These are phyloP conservation scores for Debaryomyces coudertii DNA, from an alignment of 1,139 yeast species.

Conservation along the genomic window DNA sequence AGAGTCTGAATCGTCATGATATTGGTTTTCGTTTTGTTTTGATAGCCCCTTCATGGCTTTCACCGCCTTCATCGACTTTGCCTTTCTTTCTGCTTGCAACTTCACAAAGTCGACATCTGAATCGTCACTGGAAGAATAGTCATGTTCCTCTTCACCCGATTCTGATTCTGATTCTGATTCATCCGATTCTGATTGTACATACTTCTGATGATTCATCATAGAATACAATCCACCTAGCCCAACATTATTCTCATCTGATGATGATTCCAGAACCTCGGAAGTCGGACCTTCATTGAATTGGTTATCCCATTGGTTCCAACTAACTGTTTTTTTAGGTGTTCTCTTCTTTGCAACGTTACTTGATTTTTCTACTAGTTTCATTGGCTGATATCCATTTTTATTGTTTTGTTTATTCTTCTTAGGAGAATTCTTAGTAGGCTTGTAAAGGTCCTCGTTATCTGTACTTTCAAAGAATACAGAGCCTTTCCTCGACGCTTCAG, in stretches of 20 bases:
- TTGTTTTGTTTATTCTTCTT: conserved; percentile 6
- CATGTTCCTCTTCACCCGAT: conserved; percentile 33
- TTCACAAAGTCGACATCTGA: conserved; percentile 72
- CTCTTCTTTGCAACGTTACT: conserved; percentile 23
- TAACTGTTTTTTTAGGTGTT: conserved; percentile 31
- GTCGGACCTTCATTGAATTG: conserved; percentile 17
- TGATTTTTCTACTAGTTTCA: conserved; percentile 12
- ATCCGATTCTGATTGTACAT: conserved; percentile 23
- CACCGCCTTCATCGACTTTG: conserved; percentile 53
- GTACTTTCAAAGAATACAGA: conserved; percentile 12
- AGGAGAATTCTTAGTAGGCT: not conserved
- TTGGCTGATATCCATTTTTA: not conserved
- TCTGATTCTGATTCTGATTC: conserved; percentile 39
- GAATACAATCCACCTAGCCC: conserved; percentile 12
- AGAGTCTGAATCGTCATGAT: conserved; percentile 11
- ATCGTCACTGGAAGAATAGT: conserved; percentile 59
- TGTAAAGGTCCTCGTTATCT: not conserved
- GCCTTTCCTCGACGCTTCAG: conserved; percentile 18
- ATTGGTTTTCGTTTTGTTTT: conserved; percentile 13
- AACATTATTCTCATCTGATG: conserved; percentile 11
- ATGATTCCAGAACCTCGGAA: conserved; percentile 19
- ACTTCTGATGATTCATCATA: conserved; percentile 13
- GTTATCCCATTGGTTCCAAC: conserved; percentile 18
- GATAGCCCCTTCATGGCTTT: conserved; percentile 41
- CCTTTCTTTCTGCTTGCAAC: conserved; percentile 67